Percentiles rank a stretch among this genome's conserved stretches.
Evolutionary conservation across 2,329 filamentous ascomycete species (phyloP).

Genomic region (Aspergillus quadricinctus): DNA sequence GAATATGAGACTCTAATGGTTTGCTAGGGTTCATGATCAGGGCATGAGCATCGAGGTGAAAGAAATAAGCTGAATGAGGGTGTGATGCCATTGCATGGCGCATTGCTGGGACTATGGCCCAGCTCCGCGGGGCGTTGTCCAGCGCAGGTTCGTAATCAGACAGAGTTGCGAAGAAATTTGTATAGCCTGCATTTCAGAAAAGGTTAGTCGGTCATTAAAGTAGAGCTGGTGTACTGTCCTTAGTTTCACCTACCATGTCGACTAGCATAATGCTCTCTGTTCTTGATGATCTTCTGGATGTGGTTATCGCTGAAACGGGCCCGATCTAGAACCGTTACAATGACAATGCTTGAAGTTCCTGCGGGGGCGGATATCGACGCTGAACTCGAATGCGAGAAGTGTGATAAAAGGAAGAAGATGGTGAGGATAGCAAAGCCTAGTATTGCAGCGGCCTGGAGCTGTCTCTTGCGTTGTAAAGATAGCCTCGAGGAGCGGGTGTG

Average conservation of each 20-base stretch:
- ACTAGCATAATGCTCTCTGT: conserved; percentile 77
- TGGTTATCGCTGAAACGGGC: conserved; percentile 61
- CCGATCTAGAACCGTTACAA: conserved; percentile 81
- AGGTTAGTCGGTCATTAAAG: too few relatives aligned
- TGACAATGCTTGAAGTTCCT: conserved; percentile 55
- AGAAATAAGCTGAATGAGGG: conserved; percentile 75
- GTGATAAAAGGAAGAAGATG: conserved; percentile 58
- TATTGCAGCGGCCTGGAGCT: conserved; percentile 57
- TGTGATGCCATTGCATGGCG: conserved; percentile 81
- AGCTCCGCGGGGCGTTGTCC: conserved; percentile 40
- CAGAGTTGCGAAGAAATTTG: conserved; percentile 74
- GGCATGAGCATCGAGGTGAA: conserved; percentile 79
- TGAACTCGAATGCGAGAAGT: conserved; percentile 30
- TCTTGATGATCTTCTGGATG: conserved; percentile 69
- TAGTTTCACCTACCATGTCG: conserved; percentile 65
- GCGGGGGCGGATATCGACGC: conserved; percentile 22
- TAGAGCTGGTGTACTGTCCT: background rate
- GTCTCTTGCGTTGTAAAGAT: conserved; percentile 52
- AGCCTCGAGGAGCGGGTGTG: conserved; percentile 52
- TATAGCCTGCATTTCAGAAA: conserved; percentile 61
- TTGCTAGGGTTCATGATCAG: conserved; percentile 81
- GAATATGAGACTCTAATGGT: conserved; percentile 66
- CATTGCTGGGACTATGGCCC: conserved; percentile 73
- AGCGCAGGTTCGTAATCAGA: conserved; percentile 60
- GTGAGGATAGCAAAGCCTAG: conserved; percentile 52